Percentiles rank a stretch among this genome's conserved stretches.
Conservation (phyloP, 169 alveolate species). For the Plasmodium reichenowi region DNA sequence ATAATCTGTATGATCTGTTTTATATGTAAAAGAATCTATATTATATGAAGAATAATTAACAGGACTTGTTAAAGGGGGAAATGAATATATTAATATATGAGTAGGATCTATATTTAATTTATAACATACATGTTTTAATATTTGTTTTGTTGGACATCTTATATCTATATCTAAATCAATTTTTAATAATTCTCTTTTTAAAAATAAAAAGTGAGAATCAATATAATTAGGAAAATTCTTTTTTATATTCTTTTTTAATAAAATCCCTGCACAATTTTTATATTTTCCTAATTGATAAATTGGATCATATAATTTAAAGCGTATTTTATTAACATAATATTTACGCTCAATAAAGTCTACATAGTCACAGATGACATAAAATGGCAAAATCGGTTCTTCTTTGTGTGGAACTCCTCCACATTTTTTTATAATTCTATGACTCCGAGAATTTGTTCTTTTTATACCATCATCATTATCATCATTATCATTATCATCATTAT, state of each 20-base stretch:
- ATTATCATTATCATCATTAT: not conserved
- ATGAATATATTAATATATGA: constrained; percentile 80
- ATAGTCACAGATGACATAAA: constrained; percentile 72
- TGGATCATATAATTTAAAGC: constrained; percentile 74
- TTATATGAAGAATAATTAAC: constrained; percentile 66
- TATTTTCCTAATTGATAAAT: constrained; percentile 75
- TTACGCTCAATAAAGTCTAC: constrained; percentile 71
- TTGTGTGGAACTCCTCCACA: constrained; percentile 52
- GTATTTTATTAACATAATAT: constrained; percentile 41
- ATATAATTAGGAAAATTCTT: constrained; percentile 69
- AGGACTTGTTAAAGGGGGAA: constrained; percentile 78
- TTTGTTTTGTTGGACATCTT: constrained; percentile 84
- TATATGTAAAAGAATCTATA: constrained; percentile 71
- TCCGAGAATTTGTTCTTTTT: constrained; percentile 13
- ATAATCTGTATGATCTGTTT: constrained; percentile 13
- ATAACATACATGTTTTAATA: constrained; percentile 84
- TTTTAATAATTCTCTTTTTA: constrained; percentile 68
- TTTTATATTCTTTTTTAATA: constrained; percentile 49
- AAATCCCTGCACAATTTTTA: constrained; percentile 71
- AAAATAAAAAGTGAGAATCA: constrained; percentile 59
- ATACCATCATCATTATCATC: not conserved
- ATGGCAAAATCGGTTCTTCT: constrained; percentile 72
- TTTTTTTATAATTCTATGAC: constrained; percentile 37
- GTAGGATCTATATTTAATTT: constrained; percentile 86
- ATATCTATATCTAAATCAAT: constrained; percentile 80